Evolutionary conservation across 306 rosid genomes (phyloP).

Genomic region (Quercus dentata): DNA sequence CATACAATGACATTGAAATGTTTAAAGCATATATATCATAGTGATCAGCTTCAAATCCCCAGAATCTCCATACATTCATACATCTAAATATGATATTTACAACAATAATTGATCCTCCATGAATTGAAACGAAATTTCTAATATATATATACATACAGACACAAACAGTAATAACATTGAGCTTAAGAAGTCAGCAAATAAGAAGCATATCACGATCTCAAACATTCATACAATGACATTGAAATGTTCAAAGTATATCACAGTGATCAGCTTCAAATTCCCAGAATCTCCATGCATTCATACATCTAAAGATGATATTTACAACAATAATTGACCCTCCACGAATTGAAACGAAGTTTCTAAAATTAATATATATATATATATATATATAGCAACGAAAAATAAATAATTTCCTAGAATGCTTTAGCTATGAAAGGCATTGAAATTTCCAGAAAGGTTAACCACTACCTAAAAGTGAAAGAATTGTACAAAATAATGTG

Average conservation of each 20-base stretch:
- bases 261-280: not conserved
- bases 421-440: no score
- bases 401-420: no score
- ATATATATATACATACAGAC: no score
- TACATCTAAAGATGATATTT: not conserved
- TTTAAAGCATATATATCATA: not conserved
- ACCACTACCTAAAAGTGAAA: no score
- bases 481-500: no score
- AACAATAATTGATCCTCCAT: not conserved
- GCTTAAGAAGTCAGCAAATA: no score
- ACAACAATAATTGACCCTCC: not conserved
- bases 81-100: not conserved
- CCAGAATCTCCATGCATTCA: not conserved
- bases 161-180: not conserved
- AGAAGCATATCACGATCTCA: not conserved
- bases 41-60: not conserved
- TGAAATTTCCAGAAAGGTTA: no score
- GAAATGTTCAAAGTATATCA: not conserved
- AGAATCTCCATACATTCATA: not conserved
- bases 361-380: no score
- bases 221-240: no score
- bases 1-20: no score
- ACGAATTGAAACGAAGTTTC: not conserved
- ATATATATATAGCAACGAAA: no score
- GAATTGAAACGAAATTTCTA: no score